These are phyloP conservation scores for Periglandula ipomoeae DNA, from an alignment of 2,329 filamentous ascomycete genomes.

Conservation along the genomic window DNA sequence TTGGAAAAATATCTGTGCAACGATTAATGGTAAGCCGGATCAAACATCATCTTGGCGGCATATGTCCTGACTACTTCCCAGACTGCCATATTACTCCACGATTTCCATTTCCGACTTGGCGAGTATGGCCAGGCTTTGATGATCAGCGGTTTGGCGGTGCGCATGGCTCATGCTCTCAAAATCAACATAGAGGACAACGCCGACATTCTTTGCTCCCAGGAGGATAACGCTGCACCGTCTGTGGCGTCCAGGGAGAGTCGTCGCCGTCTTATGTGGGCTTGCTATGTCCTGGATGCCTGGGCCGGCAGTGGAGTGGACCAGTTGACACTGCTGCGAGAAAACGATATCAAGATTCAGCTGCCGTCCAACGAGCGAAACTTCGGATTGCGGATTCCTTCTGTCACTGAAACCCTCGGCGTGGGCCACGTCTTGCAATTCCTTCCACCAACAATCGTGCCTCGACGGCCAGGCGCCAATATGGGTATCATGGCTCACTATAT, in stretches of 20 bases:
- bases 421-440: conserved; percentile 31
- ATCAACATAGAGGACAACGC: conserved; percentile 28
- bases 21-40: conserved; percentile 25
- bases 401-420: conserved; percentile 31
- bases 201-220: conserved; percentile 28
- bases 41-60: not conserved
- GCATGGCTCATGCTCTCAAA: conserved; percentile 32
- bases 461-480: conserved; percentile 31
- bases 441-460: conserved; percentile 28
- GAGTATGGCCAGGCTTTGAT: conserved; percentile 31
- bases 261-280: conserved; percentile 32
- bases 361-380: conserved; percentile 32
- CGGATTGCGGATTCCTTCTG: conserved; percentile 29
- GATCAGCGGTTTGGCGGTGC: conserved; percentile 30
- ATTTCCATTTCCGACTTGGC: conserved; percentile 30
- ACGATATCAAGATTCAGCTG: conserved; percentile 32
- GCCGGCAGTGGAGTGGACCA: conserved; percentile 30
- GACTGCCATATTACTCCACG: conserved; percentile 29
- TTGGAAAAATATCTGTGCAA: conserved; percentile 30
- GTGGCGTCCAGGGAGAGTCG: conserved; percentile 29
- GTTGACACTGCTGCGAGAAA: conserved; percentile 28
- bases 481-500: conserved; percentile 36
- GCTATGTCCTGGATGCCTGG: conserved; percentile 32
- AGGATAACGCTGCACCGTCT: conserved; percentile 20
- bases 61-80: conserved; percentile 7